Base-by-base conservation (phyloP, 1,139 yeast genomes). In the Magnusiomyces fungicola region DNA sequence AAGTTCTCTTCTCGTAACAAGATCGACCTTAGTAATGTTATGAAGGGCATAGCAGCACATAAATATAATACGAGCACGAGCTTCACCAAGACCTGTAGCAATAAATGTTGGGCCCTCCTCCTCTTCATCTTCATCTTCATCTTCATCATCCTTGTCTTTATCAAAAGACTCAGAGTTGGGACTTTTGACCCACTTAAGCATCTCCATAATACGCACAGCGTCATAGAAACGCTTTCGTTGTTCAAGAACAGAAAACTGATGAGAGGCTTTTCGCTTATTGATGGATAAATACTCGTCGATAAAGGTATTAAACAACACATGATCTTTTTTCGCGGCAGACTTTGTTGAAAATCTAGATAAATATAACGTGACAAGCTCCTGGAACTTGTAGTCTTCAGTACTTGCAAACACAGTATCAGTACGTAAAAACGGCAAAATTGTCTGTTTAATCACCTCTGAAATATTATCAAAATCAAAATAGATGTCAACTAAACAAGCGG, bases 331-430 rank as follows among this genome's bases (percentile, higher is more conserved):
- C n/a, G n/a, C n/a, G n/a, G n/a, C n/a, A n/a, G n/a, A n/a, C n/a
- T n/a, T n/a, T n/a, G n/a, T n/a, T n/a, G n/a, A n/a, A n/a, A n/a
- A n/a, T n/a, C n/a, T n/a, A n/a, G n/a, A n/a, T n/a, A n/a, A n/a
- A n/a, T n/a, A n/a, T n/a, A n/a, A n/a, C n/a, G 36, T 32, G n/a
- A 38, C 16, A 38, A 38, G 41, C n/a, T 38, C 41, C 6, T 32
- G 36, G 16, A 38, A 23, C 4, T 22, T 14, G 43, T 23, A 39
- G 16, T 24, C 43, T 24, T 27, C 22, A 19, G 19, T 3, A 27
- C 30, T 39, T 9, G 43, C 43, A 39, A 39, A 25, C 6, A 39
- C 43, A n/a, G 43, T 30, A 23, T 39, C 43, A 25, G 16, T 22
- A n/a, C 29, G 30, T 4, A 39, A 24, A 16, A 6, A 6, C 14